phyloP scores from a whole-genome alignment of 768 basidiomycete genomes.

The Rhodotorula paludigena region DNA sequence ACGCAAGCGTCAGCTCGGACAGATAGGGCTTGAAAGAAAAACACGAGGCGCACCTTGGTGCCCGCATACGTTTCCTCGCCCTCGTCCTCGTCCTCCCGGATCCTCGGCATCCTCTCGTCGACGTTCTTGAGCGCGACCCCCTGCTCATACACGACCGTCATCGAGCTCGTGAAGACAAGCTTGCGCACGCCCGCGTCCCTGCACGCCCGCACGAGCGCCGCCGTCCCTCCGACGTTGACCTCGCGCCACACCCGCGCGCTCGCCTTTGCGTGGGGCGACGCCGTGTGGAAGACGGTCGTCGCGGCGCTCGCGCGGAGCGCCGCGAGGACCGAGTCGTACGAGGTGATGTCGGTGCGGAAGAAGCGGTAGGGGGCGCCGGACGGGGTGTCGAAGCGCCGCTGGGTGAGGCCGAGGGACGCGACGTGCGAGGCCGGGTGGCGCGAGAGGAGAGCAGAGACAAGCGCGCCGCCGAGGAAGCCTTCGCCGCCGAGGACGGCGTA shows the following conservation, averaged over 20 bases:
- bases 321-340: slow-evolving; percentile 63
- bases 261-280: slow-evolving; percentile 57
- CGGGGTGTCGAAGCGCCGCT: slow-evolving; percentile 48
- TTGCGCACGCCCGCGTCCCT: slow-evolving; percentile 66
- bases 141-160: slow-evolving; percentile 81
- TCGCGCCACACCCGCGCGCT: slow-evolving; percentile 70
- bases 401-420: slow-evolving; percentile 84
- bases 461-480: slow-evolving; percentile 83
- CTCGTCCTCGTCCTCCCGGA: slow-evolving; percentile 57
- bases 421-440: slow-evolving; percentile 65
- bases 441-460: slow-evolving; percentile 74
- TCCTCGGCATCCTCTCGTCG: slow-evolving; percentile 73
- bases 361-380: slow-evolving; percentile 14
- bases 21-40: background rate
- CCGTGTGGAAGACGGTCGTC: slow-evolving; percentile 92
- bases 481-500: slow-evolving; percentile 77
- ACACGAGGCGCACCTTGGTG: slow-evolving; percentile 57
- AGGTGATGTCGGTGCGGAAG: slow-evolving; percentile 84
- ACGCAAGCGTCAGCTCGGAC: background rate
- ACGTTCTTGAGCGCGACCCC: slow-evolving; percentile 64
- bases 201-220: slow-evolving; percentile 74
- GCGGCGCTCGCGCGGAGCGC: slow-evolving; percentile 69
- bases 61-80: slow-evolving; percentile 90
- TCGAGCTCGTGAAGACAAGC: slow-evolving; percentile 90
- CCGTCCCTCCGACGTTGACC: slow-evolving; percentile 90